These are phyloP conservation scores for barrel medic (Medicago truncatula) DNA, from an alignment of 306 rosid genomes.

Conservation along the genomic window DNA sequence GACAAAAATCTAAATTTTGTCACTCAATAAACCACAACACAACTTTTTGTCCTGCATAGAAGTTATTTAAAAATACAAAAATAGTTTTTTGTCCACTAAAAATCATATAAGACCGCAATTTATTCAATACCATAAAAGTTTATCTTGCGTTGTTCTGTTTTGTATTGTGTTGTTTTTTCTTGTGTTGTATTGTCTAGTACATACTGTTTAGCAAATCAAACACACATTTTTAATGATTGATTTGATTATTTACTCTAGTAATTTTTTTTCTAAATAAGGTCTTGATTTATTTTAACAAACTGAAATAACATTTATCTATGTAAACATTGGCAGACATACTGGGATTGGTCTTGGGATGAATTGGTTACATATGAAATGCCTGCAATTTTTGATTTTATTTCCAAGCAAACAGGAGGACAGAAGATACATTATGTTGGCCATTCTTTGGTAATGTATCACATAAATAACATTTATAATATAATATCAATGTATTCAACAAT, in stretches of 20 bases:
- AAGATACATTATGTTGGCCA: conserved; percentile 79
- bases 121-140: too few species aligned
- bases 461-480: neutral
- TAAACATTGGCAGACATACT: conserved; percentile 54
- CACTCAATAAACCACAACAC: too few species aligned
- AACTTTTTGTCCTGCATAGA: too few species aligned
- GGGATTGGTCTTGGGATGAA: conserved; percentile 91
- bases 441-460: conserved; percentile 64
- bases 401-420: conserved; percentile 61
- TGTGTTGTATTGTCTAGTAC: too few species aligned
- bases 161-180: too few species aligned
- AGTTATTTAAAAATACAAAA: neutral
- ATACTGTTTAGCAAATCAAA: too few species aligned
- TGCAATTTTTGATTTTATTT: conserved; percentile 65
- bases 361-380: conserved; percentile 70
- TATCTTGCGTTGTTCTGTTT: too few species aligned
- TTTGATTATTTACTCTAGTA: neutral
- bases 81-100: too few species aligned
- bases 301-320: neutral
- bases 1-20: too few species aligned
- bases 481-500: too few species aligned
- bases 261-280: too few species aligned
- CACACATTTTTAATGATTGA: neutral
- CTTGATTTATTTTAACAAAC: neutral
- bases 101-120: too few species aligned